Conservation (phyloP, 1,139 yeast species). For the Casaregolazyma suthepensis region DNA sequence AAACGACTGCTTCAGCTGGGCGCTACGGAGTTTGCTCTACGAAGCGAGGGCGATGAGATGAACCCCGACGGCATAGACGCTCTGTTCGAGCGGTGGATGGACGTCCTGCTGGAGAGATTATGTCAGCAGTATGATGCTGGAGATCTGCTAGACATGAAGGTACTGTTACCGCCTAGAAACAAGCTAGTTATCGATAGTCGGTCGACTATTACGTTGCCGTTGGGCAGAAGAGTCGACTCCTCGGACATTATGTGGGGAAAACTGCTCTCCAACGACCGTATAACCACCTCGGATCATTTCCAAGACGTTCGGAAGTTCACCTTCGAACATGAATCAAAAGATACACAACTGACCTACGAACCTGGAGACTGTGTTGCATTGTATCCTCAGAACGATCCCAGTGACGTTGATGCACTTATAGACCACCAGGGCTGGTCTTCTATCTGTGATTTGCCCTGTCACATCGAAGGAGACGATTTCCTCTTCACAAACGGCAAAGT, state of each 20-base stretch:
- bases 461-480: conserved; percentile 14
- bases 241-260: conserved; percentile 35
- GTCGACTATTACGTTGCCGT: conserved; percentile 21
- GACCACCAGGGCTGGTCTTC: conserved; percentile 69
- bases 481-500: conserved; percentile 50
- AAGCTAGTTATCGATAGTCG: conserved; percentile 23
- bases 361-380: conserved; percentile 83
- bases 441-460: conserved; percentile 50
- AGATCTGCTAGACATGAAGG: conserved; percentile 28
- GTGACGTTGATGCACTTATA: conserved; percentile 59
- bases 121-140: conserved; percentile 25
- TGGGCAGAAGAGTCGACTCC: conserved; percentile 1
- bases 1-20: conserved; percentile 76
- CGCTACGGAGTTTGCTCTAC: conserved; percentile 58
- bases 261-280: conserved; percentile 46
- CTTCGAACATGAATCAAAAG: conserved; percentile 31
- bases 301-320: conserved; percentile 78
- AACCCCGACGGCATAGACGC: conserved; percentile 75
- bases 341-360: conserved; percentile 33
- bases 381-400: conserved; percentile 65
- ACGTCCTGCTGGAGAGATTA: conserved; percentile 43
- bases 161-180: conserved; percentile 43
- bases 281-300: conserved; percentile 69
- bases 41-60: conserved; percentile 90
- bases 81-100: conserved; percentile 70